Evolutionary conservation across 805 yeast genomes (phyloP), one percentile per base, ranked within the genome.

Genomic region (Tetrapisispora fleetii): DNA sequence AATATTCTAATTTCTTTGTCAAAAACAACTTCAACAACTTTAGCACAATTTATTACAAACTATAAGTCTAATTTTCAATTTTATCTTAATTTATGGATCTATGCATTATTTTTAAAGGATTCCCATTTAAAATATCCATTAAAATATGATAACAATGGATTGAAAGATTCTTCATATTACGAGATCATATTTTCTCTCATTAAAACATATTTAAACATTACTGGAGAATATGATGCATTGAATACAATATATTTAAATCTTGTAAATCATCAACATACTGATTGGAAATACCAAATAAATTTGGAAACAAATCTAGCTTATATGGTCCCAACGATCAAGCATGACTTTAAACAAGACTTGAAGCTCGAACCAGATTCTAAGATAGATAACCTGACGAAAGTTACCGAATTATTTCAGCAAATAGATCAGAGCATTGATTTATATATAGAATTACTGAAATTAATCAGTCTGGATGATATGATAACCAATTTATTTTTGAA

Each of bases 1-100:
- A 83, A 83, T 60, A 86, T 83, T 0, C 54, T 83, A n/a, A 62
- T 83, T 0, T 80, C 91, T 0, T 55, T 86, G 10, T 67, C 82
- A 0, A 79, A 79, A 55, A 73, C 72, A 41, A 54, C 71, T 0
- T 60, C 69, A 1, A 50, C 52, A 0, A 70, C 66, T 3, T 57
- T 78, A 16, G 48, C 74, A 9, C 52, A 53, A 17, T 64, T 58
- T 13, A 47, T 78, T 22, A 50, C 57, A 10, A 44, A 35, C 2
- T 53, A 52, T 19, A 24, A 50, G 14, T 57, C 54, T 35, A 49
- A 48, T 14, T 47, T 57, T 9, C 48, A 24, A 27, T 46, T 27
- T 64, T 60, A 59, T 28, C 44, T 67, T 41, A 58, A 64, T 33
- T 37, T 72, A 21, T 72, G 75, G 73, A 56, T 62, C 6, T 72